A percentile compares a stretch with the other conserved stretches of the same genome.
Conservation (phyloP, 352 stramenopile species). For the Globisporangium iwayamae region DNA sequence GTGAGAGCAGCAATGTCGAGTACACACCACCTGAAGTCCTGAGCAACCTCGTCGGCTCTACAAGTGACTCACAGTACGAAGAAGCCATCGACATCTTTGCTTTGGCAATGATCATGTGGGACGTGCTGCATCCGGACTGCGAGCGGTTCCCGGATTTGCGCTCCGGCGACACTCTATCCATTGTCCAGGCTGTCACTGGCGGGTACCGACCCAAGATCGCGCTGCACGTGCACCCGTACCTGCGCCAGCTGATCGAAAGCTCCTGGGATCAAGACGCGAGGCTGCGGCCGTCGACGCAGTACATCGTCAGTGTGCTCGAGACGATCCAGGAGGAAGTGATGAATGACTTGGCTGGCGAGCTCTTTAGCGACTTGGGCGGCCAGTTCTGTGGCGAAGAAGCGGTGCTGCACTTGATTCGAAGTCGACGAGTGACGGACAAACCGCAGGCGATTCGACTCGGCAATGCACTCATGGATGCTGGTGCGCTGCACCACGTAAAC, state of each 20-base stretch:
- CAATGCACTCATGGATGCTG: not conserved
- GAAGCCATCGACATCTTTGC: slow-evolving; percentile 1
- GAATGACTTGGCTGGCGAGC: not conserved
- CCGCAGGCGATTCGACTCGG: not conserved
- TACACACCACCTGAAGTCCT: not conserved
- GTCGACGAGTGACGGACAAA: not conserved
- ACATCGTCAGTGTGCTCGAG: slow-evolving; percentile 1
- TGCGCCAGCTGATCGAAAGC: not conserved
- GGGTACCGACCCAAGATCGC: not conserved
- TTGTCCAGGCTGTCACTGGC: not conserved
- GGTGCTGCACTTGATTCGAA: not conserved
- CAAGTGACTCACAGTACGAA: not conserved
- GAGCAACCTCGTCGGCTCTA: not conserved
- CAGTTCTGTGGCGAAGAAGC: not conserved
- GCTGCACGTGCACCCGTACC: not conserved
- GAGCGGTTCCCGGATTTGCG: not conserved
- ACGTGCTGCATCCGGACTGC: slow-evolving; percentile 1
- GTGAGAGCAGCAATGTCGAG: not conserved
- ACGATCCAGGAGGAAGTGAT: slow-evolving; percentile 5
- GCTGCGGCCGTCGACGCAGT: not conserved
- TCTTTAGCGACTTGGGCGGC: not conserved
- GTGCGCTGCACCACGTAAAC: slow-evolving; percentile 1
- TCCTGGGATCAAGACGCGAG: not conserved
- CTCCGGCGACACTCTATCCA: not conserved
- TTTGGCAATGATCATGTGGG: slow-evolving; percentile 2